Evolutionary conservation across 768 basidiomycete genomes (phyloP), one percentile per base, ranked within the genome.

Genomic region (Podaxis sp.): DNA sequence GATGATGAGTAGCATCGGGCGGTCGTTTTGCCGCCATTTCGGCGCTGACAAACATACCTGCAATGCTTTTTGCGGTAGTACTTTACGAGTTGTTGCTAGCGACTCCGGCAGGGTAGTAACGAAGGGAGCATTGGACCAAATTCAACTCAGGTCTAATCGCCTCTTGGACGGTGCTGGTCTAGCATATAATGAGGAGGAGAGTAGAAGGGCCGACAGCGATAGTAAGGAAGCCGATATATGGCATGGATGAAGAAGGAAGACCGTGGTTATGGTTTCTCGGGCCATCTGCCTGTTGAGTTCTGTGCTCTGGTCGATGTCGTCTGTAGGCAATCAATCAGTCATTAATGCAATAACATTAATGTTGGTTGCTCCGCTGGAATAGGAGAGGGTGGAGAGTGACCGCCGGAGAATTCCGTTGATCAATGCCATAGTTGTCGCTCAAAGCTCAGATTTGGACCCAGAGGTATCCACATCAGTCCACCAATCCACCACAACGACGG

Each of bases 101-200:
- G 55, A 57, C 28, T 57, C 55, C 11, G 44, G 55, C 23, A 48
- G 55, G 27, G 27, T n/a, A 5, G 44, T 57, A 11, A 57, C 55
- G 28, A 16, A 16, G 9, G 55, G 48, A 35, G 42, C 46, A 5
- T 35, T 57, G 16, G 44, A 28, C 7, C 55, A 55, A 21, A 55
- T 28, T 11, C 40, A 27, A 11, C 42, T 46, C 25, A 32, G 21
- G 14, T 42, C 14, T 13, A 55, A 54, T 18, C 37, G 35, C 14
- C 21, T 37, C 16, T 44, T 18, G 18, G 14, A 44, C n/a, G 16
- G 42, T 18, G 18, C 6, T 16, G 0, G 42, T 16, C 23, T 23
- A 13, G n/a, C 25, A 23, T 23, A 5, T 23, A 23, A 23, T 27
- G 25, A 23, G 47, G 47, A 27, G 47, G 47, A 48, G 25, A 23